Evolutionary conservation across 257 asterid species (phyloP).

Genomic region (Misopates orontium): DNA sequence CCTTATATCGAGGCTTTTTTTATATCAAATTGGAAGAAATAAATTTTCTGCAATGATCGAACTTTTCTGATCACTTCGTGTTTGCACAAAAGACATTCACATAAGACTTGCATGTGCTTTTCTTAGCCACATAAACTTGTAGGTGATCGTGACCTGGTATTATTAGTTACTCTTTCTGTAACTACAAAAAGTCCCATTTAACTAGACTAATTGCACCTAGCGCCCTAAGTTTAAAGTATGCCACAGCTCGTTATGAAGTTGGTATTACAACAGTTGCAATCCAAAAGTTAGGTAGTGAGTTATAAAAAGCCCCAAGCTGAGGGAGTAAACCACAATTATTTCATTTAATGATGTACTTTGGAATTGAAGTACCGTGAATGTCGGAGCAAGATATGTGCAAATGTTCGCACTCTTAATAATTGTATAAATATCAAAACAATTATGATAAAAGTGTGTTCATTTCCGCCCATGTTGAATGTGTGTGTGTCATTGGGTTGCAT

Average conservation of each 20-base stretch:
- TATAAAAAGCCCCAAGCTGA: neutral
- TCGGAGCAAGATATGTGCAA: constrained; percentile 36
- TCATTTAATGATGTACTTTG: constrained; percentile 24
- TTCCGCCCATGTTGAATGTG: constrained; percentile 31
- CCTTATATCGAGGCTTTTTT: neutral
- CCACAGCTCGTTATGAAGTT: no score
- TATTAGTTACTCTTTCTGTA: constrained; percentile 11
- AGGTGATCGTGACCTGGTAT: constrained; percentile 31
- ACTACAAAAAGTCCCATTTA: constrained; percentile 6
- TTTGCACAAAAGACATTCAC: constrained; percentile 34
- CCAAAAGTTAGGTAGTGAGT: no score
- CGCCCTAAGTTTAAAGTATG: no score
- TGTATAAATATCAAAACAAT: neutral
- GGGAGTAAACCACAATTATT: neutral
- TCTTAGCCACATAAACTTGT: constrained; percentile 25
- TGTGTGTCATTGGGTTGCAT: constrained; percentile 25
- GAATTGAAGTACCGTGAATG: constrained; percentile 42
- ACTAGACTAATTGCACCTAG: no score
- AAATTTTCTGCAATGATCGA: constrained; percentile 4
- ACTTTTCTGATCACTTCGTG: constrained; percentile 25
- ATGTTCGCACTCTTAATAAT: neutral
- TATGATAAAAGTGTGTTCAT: constrained; percentile 2
- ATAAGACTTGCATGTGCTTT: constrained; percentile 29
- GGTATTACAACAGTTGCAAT: no score
- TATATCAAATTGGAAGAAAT: constrained; percentile 2